Base-by-base conservation (phyloP, 129 eudicot species). In the Tagetes erecta region DNA sequence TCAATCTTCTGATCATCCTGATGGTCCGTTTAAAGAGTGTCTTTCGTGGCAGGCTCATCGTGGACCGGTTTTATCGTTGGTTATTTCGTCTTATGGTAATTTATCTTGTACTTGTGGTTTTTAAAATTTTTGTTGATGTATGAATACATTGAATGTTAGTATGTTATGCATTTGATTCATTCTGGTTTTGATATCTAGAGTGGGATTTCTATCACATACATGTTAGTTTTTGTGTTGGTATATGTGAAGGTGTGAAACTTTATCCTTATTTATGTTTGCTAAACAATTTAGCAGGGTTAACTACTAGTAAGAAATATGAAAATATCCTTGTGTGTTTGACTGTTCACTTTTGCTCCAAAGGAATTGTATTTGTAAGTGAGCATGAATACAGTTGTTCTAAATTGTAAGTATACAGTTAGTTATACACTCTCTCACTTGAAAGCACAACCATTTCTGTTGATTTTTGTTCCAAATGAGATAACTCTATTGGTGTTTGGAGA, bases 11-110 rank as follows among this genome's bases (percentile, higher is more conserved):
- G 67, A 64, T 71, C 67, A 49, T 64, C 30, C 37, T 12, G 76
- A 77, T 59, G 56, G 44, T 50, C 82, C 78, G 0, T 86, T 94
- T 51, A 72, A 49, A 62, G 94, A 88, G 80, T 71, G 77, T 37
- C 40, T 91, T 34, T 88, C 96, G 0, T 91, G 99, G 99, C 96
- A 86, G 75, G 99, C 97, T 13, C 97, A 94, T 79, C 87, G 83
- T 2, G 94, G 88, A 38, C 99, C 96, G 0, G 97, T 94, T 70
- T 72, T 88, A 20, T 86, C 97, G 3, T 78, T 94, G 87, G 87
- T 79, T 62, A 67, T 91, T 9, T 85, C 97, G n/a, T 81, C 88
- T 12, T 86, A 88, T 73, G 99, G 99, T 91, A 92, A 80, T 76
- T 20, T 66, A 42, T 40, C 34, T 57, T 20, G 64, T 47, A 52